Evolutionary conservation across 108 stramenopile genomes (phyloP).

Genomic region (Cyclotella choctawhatcheeana): DNA sequence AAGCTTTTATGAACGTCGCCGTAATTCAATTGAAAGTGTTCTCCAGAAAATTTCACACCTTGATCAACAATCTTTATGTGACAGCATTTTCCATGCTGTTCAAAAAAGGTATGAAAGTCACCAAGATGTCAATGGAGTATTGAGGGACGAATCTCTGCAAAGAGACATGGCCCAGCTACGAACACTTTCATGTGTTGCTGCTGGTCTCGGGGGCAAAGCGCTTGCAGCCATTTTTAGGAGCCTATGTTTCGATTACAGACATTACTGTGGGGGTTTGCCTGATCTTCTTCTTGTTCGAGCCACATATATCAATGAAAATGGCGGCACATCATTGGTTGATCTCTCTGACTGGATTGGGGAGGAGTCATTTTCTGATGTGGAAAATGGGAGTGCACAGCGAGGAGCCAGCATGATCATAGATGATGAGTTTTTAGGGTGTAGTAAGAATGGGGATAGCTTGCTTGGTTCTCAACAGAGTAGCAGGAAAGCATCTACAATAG

Average conservation of each 20-base stretch:
- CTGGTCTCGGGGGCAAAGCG: slow-evolving; percentile 70
- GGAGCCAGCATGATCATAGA: slow-evolving; percentile 55
- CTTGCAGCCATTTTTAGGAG: slow-evolving; percentile 71
- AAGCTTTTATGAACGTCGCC: slow-evolving; percentile 68
- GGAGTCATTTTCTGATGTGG: slow-evolving; percentile 52
- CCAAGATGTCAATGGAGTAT: slow-evolving; percentile 7
- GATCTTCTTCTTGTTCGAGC: slow-evolving; percentile 64
- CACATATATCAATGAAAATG: slow-evolving; percentile 20
- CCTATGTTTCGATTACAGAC: slow-evolving; percentile 81
- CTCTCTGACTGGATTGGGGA: slow-evolving; percentile 87
- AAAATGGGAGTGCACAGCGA: slow-evolving; percentile 23
- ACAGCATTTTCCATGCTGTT: slow-evolving; percentile 63
- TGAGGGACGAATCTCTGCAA: slow-evolving; percentile 53
- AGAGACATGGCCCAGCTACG: slow-evolving; percentile 64
- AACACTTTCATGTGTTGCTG: slow-evolving; percentile 75
- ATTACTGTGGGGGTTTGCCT: slow-evolving; percentile 85
- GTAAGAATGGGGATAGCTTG: slow-evolving; percentile 68
- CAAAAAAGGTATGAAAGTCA: slow-evolving; percentile 43
- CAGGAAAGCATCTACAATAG: neutral
- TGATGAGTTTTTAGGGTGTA: slow-evolving; percentile 82
- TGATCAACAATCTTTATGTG: slow-evolving; percentile 44
- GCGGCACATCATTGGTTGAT: slow-evolving; percentile 51
- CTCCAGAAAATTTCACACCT: slow-evolving; percentile 49
- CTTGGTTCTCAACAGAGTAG: slow-evolving; percentile 22
- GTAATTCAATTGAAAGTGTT: slow-evolving; percentile 54